phyloP scores from a whole-genome alignment of 345 rosid species.

The Syzygium aqueum region DNA sequence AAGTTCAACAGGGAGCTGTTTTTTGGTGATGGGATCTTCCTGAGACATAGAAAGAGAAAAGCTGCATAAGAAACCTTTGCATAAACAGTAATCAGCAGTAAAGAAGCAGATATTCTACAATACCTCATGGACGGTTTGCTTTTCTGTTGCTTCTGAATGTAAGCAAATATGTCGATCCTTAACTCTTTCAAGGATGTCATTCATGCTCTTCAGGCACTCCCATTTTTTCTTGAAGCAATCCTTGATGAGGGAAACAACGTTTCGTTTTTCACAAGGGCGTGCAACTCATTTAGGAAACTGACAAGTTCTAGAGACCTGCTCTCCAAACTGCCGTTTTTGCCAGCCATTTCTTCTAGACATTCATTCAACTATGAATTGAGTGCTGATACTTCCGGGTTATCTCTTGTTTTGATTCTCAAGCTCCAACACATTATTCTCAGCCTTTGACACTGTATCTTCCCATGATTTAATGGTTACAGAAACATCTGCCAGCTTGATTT shows the following conservation, averaged over 20 bases:
- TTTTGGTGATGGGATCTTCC: constrained; percentile 27
- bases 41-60: constrained; percentile 9
- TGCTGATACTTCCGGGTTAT: constrained; percentile 47
- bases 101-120: background rate
- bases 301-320: constrained; percentile 47
- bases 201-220: constrained; percentile 49
- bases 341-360: constrained; percentile 75
- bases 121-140: constrained; percentile 38
- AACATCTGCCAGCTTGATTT: constrained; percentile 40
- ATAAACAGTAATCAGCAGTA: background rate
- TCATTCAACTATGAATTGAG: constrained; percentile 57
- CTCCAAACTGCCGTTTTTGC: constrained; percentile 46
- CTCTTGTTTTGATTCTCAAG: constrained; percentile 51
- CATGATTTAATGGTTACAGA: constrained; percentile 37
- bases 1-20: constrained; percentile 25
- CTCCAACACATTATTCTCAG: constrained; percentile 35
- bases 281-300: constrained; percentile 40
- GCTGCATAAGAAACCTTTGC: constrained; percentile 1
- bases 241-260: constrained; percentile 34
- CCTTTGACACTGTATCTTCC: constrained; percentile 50
- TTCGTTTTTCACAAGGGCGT: constrained; percentile 44
- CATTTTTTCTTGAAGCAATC: constrained; percentile 43
- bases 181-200: constrained; percentile 38
- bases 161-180: constrained; percentile 13
- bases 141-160: constrained; percentile 19